phyloP scores from a whole-genome alignment of 2,329 filamentous ascomycete species.

The Tolypocladium album region DNA sequence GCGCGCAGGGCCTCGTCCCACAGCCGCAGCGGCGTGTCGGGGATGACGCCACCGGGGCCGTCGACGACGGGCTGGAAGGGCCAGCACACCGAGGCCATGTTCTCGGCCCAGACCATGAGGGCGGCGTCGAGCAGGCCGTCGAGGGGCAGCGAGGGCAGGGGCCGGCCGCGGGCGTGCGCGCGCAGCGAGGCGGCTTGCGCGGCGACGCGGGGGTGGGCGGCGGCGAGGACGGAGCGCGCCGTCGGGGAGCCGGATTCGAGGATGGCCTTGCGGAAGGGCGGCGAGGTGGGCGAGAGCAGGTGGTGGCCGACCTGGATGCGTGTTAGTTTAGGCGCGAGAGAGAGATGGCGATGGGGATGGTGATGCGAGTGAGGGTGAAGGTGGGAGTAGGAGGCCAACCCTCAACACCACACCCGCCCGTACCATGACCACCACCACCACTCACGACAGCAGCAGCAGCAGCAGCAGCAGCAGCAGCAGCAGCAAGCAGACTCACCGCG shows the following conservation, averaged over 20 bases:
- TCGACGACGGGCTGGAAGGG: conserved; percentile 63
- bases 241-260: conserved; percentile 47
- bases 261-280: conserved; percentile 41
- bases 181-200: conserved; percentile 32
- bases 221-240: conserved; percentile 40
- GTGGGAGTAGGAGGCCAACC: conserved; percentile 6
- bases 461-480: too few relatives aligned
- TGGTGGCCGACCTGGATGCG: conserved; percentile 52
- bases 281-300: conserved; percentile 35
- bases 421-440: not conserved
- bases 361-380: not conserved
- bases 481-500: conserved; percentile 30
- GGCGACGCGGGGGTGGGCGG: conserved; percentile 45
- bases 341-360: not conserved
- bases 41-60: conserved; percentile 37
- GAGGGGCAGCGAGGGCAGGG: conserved; percentile 36
- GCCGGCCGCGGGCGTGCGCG: not conserved
- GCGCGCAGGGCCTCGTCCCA: conserved; percentile 43
- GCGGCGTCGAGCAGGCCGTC: conserved; percentile 37
- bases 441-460: not conserved
- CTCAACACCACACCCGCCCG: not conserved
- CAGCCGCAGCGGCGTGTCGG: conserved; percentile 45
- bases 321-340: too few relatives aligned
- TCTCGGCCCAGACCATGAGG: conserved; percentile 29
- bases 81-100: conserved; percentile 38